These are phyloP conservation scores for Stygiomarasmius scandens DNA, from an alignment of 1,284 basidiomycete genomes.

Conservation along the genomic window DNA sequence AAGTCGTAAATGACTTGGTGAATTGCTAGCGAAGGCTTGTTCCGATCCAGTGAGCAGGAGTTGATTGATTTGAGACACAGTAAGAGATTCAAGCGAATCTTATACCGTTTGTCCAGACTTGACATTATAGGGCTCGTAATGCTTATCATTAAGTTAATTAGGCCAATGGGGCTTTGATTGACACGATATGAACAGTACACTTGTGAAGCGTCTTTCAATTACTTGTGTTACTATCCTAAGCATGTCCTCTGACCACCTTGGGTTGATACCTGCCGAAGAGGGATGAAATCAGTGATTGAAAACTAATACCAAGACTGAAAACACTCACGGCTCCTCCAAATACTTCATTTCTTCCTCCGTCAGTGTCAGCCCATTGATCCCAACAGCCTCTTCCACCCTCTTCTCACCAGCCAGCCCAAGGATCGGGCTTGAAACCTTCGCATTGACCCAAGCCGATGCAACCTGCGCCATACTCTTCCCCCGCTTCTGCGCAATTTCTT, in stretches of 20 bases:
- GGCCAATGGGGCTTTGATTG: no score
- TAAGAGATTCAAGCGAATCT: no score
- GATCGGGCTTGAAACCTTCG: constrained; percentile 43
- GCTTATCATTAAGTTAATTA: no score
- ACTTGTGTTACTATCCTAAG: not conserved
- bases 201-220: no score
- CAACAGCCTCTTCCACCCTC: constrained; percentile 10
- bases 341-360: constrained; percentile 10
- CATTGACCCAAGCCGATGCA: constrained; percentile 39
- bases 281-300: not conserved
- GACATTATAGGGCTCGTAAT: no score
- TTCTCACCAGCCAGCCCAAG: constrained; percentile 28
- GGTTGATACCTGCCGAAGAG: not conserved
- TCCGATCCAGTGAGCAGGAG: no score
- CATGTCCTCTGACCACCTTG: not conserved
- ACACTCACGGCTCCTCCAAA: constrained; percentile 13
- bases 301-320: not conserved
- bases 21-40: no score
- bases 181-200: no score
- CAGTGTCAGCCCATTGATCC: not conserved
- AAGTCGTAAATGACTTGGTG: no score
- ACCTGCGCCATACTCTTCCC: constrained; percentile 44
- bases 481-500: constrained; percentile 40
- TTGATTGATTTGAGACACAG: no score
- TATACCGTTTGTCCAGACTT: no score